Conservation (phyloP, 805 yeast genomes). For the Torulaspora indica region DNA sequence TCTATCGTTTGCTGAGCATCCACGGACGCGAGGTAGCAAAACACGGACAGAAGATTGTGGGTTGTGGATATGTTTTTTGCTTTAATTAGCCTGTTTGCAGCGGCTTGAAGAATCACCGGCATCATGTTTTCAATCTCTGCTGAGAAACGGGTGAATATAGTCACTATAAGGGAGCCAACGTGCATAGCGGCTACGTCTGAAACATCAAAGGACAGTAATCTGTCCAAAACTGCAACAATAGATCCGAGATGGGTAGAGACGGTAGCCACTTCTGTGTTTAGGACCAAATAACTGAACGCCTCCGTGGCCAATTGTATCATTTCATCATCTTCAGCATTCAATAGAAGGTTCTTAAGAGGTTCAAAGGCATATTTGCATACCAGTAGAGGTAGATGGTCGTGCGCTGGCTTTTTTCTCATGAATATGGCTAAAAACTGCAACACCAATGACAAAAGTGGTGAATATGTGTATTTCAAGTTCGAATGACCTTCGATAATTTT, state of each 20-base stretch:
- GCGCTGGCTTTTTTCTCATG: slow-evolving; percentile 31
- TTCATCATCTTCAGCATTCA: slow-evolving; percentile 62
- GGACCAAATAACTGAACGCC: slow-evolving; percentile 57
- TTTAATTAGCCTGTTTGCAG: slow-evolving; percentile 57
- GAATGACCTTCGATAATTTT: slow-evolving; percentile 33
- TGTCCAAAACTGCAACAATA: slow-evolving; percentile 51
- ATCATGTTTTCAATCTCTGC: slow-evolving; percentile 37
- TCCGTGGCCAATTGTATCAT: slow-evolving; percentile 74
- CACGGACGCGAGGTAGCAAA: slow-evolving; percentile 61
- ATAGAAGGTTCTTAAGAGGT: slow-evolving; percentile 29
- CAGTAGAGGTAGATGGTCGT: slow-evolving; percentile 26
- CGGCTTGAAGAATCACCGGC: slow-evolving; percentile 63
- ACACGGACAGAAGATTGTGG: slow-evolving; percentile 71
- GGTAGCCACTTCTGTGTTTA: slow-evolving; percentile 33
- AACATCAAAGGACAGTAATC: slow-evolving; percentile 63
- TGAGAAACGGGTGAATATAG: slow-evolving; percentile 52
- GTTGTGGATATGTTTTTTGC: slow-evolving; percentile 69
- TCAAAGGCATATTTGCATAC: slow-evolving; percentile 26
- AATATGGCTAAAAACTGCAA: slow-evolving; percentile 32
- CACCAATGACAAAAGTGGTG: slow-evolving; percentile 46
- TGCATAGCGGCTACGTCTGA: slow-evolving; percentile 80
- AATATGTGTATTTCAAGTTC: slow-evolving; percentile 41
- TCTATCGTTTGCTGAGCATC: slow-evolving; percentile 62
- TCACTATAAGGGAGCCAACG: slow-evolving; percentile 59
- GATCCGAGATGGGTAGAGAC: slow-evolving; percentile 16